Evolutionary conservation across 352 stramenopile species (phyloP).

Genomic region (Globisporangium cylindrosporum): DNA sequence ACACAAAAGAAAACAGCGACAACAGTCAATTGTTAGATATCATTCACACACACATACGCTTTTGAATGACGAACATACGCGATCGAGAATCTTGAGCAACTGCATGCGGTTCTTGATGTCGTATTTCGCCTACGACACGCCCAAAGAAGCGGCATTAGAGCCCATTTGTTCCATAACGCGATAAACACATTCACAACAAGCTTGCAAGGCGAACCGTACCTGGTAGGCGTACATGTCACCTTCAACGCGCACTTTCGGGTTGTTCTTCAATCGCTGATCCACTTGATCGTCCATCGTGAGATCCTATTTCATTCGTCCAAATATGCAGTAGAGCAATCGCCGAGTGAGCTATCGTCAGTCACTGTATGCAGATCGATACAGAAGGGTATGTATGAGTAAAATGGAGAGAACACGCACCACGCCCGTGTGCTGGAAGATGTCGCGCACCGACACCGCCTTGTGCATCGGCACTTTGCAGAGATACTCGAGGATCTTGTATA

Average conservation of each 20-base stretch:
- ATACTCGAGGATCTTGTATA: constrained; percentile 88
- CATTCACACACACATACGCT: background rate
- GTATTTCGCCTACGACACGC: constrained; percentile 71
- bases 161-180: background rate
- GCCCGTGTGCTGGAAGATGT: constrained; percentile 84
- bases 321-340: background rate
- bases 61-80: constrained; percentile 28
- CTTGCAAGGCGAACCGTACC: constrained; percentile 22
- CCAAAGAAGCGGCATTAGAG: background rate
- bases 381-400: background rate
- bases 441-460: constrained; percentile 56
- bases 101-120: constrained; percentile 84
- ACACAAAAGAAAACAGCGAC: too few species aligned
- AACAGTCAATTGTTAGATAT: background rate
- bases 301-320: constrained; percentile 31
- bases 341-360: too few species aligned
- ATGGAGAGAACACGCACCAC: constrained; percentile 44
- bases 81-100: constrained; percentile 74
- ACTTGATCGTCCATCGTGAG: constrained; percentile 82
- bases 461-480: constrained; percentile 81
- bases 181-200: background rate
- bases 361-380: background rate
- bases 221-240: constrained; percentile 82
- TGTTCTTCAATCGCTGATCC: constrained; percentile 82
- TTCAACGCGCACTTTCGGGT: constrained; percentile 78